phyloP scores from a whole-genome alignment of 2,329 filamentous ascomycete genomes.

The Colletotrichum higginsianum region DNA sequence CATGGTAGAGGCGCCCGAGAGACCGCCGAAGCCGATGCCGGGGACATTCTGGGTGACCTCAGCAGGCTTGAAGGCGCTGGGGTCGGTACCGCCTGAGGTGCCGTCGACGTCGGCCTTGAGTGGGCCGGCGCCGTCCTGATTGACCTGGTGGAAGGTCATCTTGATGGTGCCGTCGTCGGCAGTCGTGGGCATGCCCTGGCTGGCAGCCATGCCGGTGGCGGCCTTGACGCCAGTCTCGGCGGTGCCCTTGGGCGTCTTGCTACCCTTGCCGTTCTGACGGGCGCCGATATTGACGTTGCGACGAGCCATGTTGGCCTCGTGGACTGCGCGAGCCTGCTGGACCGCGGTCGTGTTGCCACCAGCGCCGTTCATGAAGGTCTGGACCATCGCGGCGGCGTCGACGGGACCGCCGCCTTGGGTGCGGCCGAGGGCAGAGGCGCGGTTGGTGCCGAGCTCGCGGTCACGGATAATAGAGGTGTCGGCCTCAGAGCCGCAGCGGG shows the following conservation, averaged over 20 bases:
- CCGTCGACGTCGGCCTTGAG: conserved; percentile 72
- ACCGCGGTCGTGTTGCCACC: conserved; percentile 55
- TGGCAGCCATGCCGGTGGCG: conserved; percentile 69
- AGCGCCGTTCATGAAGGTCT: conserved; percentile 69
- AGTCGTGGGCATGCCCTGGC: conserved; percentile 78
- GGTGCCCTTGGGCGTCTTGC: conserved; percentile 46
- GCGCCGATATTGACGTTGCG: conserved; percentile 32
- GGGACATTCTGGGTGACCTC: conserved; percentile 74
- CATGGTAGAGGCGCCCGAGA: conserved; percentile 71
- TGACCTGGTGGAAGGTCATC: conserved; percentile 79
- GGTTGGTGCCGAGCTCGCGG: conserved; percentile 67
- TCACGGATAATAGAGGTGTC: conserved; percentile 79
- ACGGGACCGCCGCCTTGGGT: conserved; percentile 73
- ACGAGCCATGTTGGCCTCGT: conserved; percentile 58
- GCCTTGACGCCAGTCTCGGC: conserved; percentile 68
- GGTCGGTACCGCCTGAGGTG: conserved; percentile 74
- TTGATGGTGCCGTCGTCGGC: conserved; percentile 77
- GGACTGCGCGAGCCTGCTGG: conserved; percentile 55
- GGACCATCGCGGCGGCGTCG: conserved; percentile 69
- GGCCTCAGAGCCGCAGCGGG: conserved; percentile 73
- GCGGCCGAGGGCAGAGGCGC: conserved; percentile 72
- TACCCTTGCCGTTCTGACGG: conserved; percentile 40
- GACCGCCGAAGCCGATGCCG: conserved; percentile 67
- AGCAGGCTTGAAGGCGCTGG: conserved; percentile 71
- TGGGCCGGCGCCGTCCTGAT: conserved; percentile 79